These are phyloP conservation scores for Sanghuangporus baumii DNA, from an alignment of 1,284 basidiomycete genomes.

Conservation along the genomic window DNA sequence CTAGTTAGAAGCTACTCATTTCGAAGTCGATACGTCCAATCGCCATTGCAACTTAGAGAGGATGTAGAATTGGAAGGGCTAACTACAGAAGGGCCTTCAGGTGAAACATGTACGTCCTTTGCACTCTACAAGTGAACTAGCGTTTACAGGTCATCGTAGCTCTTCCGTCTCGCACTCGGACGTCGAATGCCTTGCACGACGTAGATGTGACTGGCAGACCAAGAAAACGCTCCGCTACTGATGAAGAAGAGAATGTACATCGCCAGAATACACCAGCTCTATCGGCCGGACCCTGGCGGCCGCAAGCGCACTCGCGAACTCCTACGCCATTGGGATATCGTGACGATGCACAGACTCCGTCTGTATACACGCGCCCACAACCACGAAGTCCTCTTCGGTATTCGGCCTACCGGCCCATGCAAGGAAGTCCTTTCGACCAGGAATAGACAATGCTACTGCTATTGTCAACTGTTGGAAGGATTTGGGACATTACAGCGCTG, in stretches of 20 bases:
- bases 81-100: background rate
- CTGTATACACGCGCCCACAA: background rate
- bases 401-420: constrained; percentile 7
- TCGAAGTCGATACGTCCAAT: background rate
- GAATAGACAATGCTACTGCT: background rate
- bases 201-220: background rate
- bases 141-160: background rate
- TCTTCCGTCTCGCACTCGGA: background rate
- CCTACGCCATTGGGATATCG: constrained; percentile 1
- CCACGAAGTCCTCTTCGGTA: background rate
- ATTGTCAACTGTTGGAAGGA: background rate
- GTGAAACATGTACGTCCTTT: background rate
- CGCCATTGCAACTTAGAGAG: background rate
- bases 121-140: background rate
- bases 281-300: constrained; percentile 5
- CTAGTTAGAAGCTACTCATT: background rate
- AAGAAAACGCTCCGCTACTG: background rate
- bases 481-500: background rate
- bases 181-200: background rate
- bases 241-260: background rate
- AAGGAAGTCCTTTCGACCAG: background rate
- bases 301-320: constrained; percentile 1
- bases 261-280: background rate
- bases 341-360: background rate
- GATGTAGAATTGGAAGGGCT: background rate